These are phyloP conservation scores for Anethum foeniculum DNA, from an alignment of 140 eudicot species.

Conservation along the genomic window DNA sequence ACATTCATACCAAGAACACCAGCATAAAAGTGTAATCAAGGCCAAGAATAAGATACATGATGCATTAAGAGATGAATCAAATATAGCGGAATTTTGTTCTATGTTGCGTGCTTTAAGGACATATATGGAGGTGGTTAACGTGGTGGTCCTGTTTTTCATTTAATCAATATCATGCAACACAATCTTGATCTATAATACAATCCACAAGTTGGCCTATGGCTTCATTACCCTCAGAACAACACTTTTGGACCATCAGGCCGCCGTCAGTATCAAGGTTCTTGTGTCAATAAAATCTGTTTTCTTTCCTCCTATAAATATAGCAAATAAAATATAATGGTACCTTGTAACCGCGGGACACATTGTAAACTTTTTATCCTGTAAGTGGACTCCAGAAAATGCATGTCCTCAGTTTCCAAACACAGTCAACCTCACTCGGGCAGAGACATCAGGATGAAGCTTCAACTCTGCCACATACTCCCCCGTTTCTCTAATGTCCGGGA, in stretches of 20 bases:
- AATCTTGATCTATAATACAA: not conserved
- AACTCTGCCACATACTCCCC: conserved; percentile 80
- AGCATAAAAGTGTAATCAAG: not conserved
- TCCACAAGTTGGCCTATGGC: not conserved
- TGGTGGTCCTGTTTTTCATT: not conserved
- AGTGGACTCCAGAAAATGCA: conserved; percentile 16
- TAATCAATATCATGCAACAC: not conserved
- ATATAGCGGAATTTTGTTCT: not conserved
- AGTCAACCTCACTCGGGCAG: conserved; percentile 70
- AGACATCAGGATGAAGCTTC: conserved; percentile 84
- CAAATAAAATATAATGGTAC: conserved; percentile 6
- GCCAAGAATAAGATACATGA: not conserved
- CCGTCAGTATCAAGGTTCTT: not conserved
- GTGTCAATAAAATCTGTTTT: not conserved
- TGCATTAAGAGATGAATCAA: not conserved
- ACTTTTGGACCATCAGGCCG: not conserved
- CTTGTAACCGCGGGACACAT: conserved; percentile 13
- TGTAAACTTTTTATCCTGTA: not conserved
- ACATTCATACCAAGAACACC: not conserved
- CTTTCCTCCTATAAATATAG: not conserved
- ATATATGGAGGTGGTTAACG: not conserved
- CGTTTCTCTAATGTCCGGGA: conserved; percentile 89
- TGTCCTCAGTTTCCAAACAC: conserved; percentile 64
- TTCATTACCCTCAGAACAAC: not conserved
- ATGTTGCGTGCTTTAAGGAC: not conserved